Conservation (phyloP, 345 rosid genomes). For the Moringa oleifera region DNA sequence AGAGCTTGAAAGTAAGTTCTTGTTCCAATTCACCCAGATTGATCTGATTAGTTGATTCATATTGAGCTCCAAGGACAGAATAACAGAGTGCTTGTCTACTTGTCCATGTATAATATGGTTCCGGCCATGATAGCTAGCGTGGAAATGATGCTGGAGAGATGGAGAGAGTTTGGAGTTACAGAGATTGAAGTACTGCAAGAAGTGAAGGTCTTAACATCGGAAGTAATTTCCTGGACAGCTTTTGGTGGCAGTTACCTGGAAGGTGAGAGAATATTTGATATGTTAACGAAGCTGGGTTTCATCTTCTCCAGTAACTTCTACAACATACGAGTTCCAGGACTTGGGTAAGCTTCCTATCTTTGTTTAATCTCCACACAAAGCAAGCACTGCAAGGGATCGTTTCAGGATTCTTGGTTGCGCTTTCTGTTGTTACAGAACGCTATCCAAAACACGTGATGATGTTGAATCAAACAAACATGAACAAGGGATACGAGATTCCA, state of each 20-base stretch:
- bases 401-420: background rate
- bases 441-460: constrained; percentile 9
- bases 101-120: constrained; percentile 21
- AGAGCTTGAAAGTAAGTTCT: constrained; percentile 31
- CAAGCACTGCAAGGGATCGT: too few species aligned
- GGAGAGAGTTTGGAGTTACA: constrained; percentile 27
- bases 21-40: too few species aligned
- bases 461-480: constrained; percentile 13
- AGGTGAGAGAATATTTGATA: constrained; percentile 35
- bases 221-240: constrained; percentile 44
- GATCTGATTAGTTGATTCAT: too few species aligned
- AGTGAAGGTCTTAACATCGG: constrained; percentile 36
- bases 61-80: background rate
- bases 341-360: constrained; percentile 17
- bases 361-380: too few species aligned
- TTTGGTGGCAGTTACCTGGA: constrained; percentile 45
- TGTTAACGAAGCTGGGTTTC: constrained; percentile 18
- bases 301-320: constrained; percentile 12
- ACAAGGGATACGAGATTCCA: constrained; percentile 12
- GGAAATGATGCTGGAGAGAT: constrained; percentile 37
- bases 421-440: constrained; percentile 16
- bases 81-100: background rate
- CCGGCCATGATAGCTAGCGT: constrained; percentile 34
- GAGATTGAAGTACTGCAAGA: constrained; percentile 40
- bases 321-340: constrained; percentile 22